Evolutionary conservation across 2,329 filamentous ascomycete genomes (phyloP).

Genomic region (Emmonsiellopsis sp.): DNA sequence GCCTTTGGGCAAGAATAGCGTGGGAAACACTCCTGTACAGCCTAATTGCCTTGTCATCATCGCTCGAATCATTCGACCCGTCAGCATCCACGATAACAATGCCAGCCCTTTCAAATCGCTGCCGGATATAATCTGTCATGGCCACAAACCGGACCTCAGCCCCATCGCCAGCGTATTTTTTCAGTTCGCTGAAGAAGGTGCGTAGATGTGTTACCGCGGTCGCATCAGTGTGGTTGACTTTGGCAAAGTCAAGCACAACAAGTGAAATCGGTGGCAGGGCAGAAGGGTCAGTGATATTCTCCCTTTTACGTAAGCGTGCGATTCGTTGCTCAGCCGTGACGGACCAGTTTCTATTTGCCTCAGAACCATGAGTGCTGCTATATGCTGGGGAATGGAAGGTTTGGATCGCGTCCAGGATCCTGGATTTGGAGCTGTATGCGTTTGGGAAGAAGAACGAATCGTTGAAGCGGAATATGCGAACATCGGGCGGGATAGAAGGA

Average conservation of each 20-base stretch:
- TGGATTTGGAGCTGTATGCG: slow-evolving; percentile 44
- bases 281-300: slow-evolving; percentile 24
- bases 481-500: slow-evolving; percentile 34
- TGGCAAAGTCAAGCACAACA: slow-evolving; percentile 45
- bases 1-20: slow-evolving; percentile 10
- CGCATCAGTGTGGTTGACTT: slow-evolving; percentile 46
- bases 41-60: slow-evolving; percentile 5
- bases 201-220: slow-evolving; percentile 44
- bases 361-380: slow-evolving; percentile 25
- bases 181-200: slow-evolving; percentile 41
- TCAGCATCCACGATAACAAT: slow-evolving; percentile 18
- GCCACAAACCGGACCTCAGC: slow-evolving; percentile 43
- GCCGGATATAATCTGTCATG: slow-evolving; percentile 33
- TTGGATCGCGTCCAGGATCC: slow-evolving; percentile 44
- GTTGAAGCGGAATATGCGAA: slow-evolving; percentile 48
- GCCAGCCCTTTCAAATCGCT: slow-evolving; percentile 25
- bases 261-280: slow-evolving; percentile 34
- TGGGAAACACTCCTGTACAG: slow-evolving; percentile 11
- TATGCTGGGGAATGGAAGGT: slow-evolving; percentile 36
- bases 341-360: slow-evolving; percentile 45
- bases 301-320: slow-evolving; percentile 35
- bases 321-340: slow-evolving; percentile 43
- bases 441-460: slow-evolving; percentile 55
- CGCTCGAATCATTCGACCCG: not conserved
- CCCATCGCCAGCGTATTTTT: slow-evolving; percentile 40